A percentile compares a stretch with the other conserved stretches of the same genome.
Evolutionary conservation across 139 green algal species (phyloP).

Genomic region (Closterium sp.): DNA sequence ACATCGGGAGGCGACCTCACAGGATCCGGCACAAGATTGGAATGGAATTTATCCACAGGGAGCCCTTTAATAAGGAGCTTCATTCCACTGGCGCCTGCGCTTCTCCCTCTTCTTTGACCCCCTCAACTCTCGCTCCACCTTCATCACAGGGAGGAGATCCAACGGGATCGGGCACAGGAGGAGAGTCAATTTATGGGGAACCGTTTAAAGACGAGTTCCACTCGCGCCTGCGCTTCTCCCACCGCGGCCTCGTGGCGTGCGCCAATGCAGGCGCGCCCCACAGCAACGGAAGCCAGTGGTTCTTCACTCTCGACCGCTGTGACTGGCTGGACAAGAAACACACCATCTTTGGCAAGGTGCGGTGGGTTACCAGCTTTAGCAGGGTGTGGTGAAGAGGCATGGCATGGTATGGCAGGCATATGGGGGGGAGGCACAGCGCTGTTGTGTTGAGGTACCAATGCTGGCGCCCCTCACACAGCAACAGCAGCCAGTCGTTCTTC

Average conservation of each 20-base stretch:
- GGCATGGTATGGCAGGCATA: not conserved
- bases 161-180: slow-evolving; percentile 46
- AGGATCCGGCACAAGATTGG: too few species aligned
- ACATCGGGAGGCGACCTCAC: too few species aligned
- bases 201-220: slow-evolving; percentile 62
- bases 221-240: slow-evolving; percentile 72
- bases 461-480: slow-evolving; percentile 84
- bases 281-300: slow-evolving; percentile 92
- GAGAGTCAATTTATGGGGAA: slow-evolving; percentile 73
- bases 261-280: slow-evolving; percentile 84
- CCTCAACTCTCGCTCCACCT: too few species aligned
- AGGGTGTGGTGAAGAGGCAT: too few species aligned
- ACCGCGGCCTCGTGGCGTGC: slow-evolving; percentile 88
- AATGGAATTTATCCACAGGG: too few species aligned
- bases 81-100: too few species aligned
- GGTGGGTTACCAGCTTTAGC: not conserved
- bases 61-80: too few species aligned
- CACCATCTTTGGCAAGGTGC: slow-evolving; percentile 95
- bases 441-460: slow-evolving; percentile 73
- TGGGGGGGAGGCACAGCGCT: slow-evolving; percentile 61
- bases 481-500: slow-evolving; percentile 91
- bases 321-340: slow-evolving; percentile 84
- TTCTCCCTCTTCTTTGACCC: too few species aligned
- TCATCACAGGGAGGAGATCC: not conserved
- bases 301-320: slow-evolving; percentile 76